Conservation (phyloP, 108 stramenopile species). For the Asterionellopsis glacialis region DNA sequence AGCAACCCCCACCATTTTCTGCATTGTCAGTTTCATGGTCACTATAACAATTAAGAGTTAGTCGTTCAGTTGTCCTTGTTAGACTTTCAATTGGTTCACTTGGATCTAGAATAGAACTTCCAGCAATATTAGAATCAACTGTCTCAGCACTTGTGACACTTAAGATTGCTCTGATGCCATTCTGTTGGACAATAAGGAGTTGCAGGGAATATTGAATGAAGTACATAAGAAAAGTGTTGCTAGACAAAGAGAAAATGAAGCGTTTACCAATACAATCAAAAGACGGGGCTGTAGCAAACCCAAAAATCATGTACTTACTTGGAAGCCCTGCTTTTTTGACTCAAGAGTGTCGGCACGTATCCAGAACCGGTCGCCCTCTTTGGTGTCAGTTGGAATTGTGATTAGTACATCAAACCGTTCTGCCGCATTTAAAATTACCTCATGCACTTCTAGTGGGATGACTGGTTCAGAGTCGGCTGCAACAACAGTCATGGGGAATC, state of each 20-base stretch:
- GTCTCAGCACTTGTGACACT: no score
- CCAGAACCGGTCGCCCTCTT: constrained; percentile 3
- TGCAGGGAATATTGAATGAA: no score
- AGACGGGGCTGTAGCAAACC: no score
- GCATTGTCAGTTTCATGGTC: neutral
- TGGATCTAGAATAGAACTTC: no score
- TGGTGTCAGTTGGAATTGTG: neutral
- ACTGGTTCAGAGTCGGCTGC: constrained; percentile 21
- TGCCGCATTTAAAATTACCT: no score
- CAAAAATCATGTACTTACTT: no score
- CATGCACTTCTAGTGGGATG: constrained; percentile 6
- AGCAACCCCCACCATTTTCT: constrained; percentile 1
- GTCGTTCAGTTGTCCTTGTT: neutral
- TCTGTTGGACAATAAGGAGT: no score
- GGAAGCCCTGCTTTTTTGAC: constrained; percentile 13
- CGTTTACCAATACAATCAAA: no score
- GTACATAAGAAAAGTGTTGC: no score
- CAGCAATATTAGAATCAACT: neutral
- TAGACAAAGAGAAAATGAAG: no score
- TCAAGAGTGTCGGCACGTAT: constrained; percentile 23
- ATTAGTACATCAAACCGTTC: constrained; percentile 7
- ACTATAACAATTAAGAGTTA: neutral
- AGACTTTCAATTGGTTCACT: no score
- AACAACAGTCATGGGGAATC: constrained; percentile 20
- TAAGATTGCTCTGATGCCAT: no score